A percentile compares a stretch with the other conserved stretches of the same genome.
Conservation (phyloP, 31 red algal species). For the Asparagopsis taxiformis region DNA sequence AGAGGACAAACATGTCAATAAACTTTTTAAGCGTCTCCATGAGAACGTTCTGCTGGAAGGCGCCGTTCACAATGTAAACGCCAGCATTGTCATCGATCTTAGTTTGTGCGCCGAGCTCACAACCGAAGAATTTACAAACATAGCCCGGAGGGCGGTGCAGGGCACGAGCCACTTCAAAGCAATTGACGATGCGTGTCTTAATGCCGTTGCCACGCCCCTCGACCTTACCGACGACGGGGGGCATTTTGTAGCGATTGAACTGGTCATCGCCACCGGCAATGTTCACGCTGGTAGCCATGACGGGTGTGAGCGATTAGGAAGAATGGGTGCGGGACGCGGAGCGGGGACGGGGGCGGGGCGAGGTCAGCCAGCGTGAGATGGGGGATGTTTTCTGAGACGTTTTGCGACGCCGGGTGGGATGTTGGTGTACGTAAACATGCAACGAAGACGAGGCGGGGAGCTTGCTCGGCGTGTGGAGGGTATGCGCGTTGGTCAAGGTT, state of each 20-base stretch:
- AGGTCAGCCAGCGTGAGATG: constrained; percentile 38
- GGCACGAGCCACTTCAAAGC: constrained; percentile 80
- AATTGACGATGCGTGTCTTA: constrained; percentile 95
- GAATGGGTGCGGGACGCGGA: neutral
- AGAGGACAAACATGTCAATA: constrained; percentile 90
- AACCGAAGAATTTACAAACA: constrained; percentile 99
- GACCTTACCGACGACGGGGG: constrained; percentile 84
- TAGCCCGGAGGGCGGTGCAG: constrained; percentile 95
- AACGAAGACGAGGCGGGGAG: neutral
- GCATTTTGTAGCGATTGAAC: constrained; percentile 98
- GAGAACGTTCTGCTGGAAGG: constrained; percentile 75
- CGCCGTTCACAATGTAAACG: constrained; percentile 95
- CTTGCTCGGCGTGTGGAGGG: no score
- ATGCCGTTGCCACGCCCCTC: constrained; percentile 95
- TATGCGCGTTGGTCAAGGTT: no score
- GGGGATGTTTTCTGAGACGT: constrained; percentile 17
- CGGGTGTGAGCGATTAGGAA: neutral
- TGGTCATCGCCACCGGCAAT: constrained; percentile 86
- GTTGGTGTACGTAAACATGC: constrained; percentile 36
- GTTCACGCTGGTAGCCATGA: constrained; percentile 48
- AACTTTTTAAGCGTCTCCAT: constrained; percentile 80
- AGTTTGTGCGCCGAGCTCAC: constrained; percentile 96
- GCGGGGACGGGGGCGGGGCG: neutral
- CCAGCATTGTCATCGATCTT: constrained; percentile 88
- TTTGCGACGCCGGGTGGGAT: constrained; percentile 41